These are phyloP conservation scores for Cladobotryum protrusum DNA, from an alignment of 2,329 filamentous ascomycete species.

Conservation along the genomic window DNA sequence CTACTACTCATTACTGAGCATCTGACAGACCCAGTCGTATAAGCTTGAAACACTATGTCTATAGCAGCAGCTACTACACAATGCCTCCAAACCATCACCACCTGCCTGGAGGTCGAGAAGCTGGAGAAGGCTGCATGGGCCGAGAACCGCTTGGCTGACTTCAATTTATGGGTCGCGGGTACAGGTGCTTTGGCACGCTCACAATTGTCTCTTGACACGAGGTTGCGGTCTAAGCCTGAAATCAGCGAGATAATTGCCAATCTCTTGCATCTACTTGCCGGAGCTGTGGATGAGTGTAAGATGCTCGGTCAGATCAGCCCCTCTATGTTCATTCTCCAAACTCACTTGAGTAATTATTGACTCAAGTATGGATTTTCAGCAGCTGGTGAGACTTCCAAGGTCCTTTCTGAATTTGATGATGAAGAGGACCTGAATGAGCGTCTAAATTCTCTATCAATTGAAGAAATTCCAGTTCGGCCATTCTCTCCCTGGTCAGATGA, in stretches of 20 bases:
- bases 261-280: conserved; percentile 3
- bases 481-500: background rate
- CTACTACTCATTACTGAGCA: no score
- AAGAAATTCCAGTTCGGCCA: background rate
- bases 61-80: background rate
- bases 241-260: background rate
- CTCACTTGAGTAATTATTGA: background rate
- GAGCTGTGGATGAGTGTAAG: conserved; percentile 2
- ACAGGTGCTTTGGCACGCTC: conserved; percentile 6
- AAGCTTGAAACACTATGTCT: background rate
- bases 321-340: background rate
- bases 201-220: conserved; percentile 3
- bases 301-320: background rate
- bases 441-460: no score
- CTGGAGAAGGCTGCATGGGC: conserved; percentile 9
- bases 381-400: background rate
- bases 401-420: background rate
- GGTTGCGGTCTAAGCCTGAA: conserved; percentile 6
- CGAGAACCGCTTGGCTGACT: conserved; percentile 10
- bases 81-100: conserved; percentile 2
- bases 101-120: conserved; percentile 5
- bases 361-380: no score
- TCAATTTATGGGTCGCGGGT: conserved; percentile 9
- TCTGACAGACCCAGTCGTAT: background rate
- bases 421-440: background rate